Conservation (phyloP, 495 filamentous ascomycete genomes). For the Aspergillus leporis region DNA sequence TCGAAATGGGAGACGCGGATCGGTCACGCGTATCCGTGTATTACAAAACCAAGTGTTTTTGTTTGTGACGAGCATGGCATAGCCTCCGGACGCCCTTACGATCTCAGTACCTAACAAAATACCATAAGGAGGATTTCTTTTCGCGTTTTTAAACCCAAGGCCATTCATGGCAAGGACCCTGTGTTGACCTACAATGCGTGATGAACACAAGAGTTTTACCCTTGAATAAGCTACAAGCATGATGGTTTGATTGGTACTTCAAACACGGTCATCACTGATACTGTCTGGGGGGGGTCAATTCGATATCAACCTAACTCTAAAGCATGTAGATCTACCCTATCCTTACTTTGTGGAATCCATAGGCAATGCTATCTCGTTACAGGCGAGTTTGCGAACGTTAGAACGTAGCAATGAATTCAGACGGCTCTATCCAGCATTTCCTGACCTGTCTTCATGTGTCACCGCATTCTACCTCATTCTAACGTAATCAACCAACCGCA, state of each 20-base stretch:
- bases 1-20: constrained; percentile 31
- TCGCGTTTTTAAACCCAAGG: constrained; percentile 4
- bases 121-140: constrained; percentile 40
- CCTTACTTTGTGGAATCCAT: no score
- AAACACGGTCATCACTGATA: no score
- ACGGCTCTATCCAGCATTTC: no score
- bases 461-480: no score
- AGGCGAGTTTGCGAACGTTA: no score
- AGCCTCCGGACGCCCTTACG: constrained; percentile 47
- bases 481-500: no score
- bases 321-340: no score
- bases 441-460: no score
- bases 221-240: neutral
- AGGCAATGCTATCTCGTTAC: no score
- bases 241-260: neutral
- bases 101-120: constrained; percentile 46
- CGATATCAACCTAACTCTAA: no score
- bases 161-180: neutral
- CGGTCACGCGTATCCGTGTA: constrained; percentile 24
- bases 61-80: constrained; percentile 46
- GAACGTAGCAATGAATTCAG: no score
- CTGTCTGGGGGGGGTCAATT: no score
- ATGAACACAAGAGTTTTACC: neutral
- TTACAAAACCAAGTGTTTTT: constrained; percentile 45
- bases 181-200: neutral